phyloP scores from a whole-genome alignment of 768 basidiomycete species.

The Coprinopsis sp. region DNA sequence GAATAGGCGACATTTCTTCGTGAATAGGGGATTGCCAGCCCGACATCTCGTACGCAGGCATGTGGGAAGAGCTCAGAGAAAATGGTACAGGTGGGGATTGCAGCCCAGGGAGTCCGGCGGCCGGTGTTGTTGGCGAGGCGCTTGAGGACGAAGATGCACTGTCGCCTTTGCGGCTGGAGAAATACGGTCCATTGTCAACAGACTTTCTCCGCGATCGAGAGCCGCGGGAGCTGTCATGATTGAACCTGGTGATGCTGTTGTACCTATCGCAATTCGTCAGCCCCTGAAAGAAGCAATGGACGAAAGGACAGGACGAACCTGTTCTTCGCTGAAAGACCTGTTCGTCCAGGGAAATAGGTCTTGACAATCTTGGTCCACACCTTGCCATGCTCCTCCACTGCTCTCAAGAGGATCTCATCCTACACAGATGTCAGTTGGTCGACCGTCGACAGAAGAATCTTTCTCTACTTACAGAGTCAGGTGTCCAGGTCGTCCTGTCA shows the following conservation, averaged over 20 bases:
- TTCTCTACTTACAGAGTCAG: conserved; percentile 39
- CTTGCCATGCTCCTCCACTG: conserved; percentile 52
- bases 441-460: not conserved
- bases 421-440: conserved; percentile 17
- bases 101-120: conserved; percentile 18
- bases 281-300: not conserved
- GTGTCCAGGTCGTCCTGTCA: conserved; percentile 55
- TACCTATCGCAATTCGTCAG: conserved; percentile 30
- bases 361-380: conserved; percentile 62
- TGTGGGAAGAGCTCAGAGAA: not conserved
- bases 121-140: conserved; percentile 35
- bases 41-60: conserved; percentile 11
- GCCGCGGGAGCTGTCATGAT: conserved; percentile 33
- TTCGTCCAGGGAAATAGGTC: conserved; percentile 56
- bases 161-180: conserved; percentile 28
- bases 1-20: conserved; percentile 26
- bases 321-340: conserved; percentile 57
- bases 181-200: conserved; percentile 27
- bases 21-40: conserved; percentile 28
- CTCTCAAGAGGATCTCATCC: conserved; percentile 51
- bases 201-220: conserved; percentile 34
- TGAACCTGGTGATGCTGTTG: conserved; percentile 49
- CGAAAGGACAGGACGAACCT: conserved; percentile 32
- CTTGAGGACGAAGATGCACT: conserved; percentile 37
- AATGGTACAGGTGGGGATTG: conserved; percentile 18